Evolutionary conservation across 2,329 filamentous ascomycete genomes (phyloP), one percentile per base, ranked within the genome.

Genomic region (Clonostachys rosea): DNA sequence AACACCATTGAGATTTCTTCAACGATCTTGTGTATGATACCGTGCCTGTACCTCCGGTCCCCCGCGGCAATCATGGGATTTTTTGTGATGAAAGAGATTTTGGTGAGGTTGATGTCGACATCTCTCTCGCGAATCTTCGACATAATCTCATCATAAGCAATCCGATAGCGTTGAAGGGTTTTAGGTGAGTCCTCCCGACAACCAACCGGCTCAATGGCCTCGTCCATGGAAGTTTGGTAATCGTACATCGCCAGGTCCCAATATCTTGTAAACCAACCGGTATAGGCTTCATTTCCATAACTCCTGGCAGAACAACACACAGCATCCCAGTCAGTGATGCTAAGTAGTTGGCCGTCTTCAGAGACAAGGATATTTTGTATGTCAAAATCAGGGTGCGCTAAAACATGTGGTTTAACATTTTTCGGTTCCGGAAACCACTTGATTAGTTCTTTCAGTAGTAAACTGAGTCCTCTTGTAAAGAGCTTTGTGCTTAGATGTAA

Each of bases 291-390:
- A 14, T 59, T 60, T 5, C 59, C 62, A 30, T 60, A 8, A 24
- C 41, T 52, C 6, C 52, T 54, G 14, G 62, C 59, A 13, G 55
- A 49, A 7, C 52, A 48, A 14, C 44, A 47, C 6, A 60, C 50
- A 9, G 52, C 54, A 36, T 62, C 59, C 62, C 60, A 65, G 49
- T 62, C 61, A 20, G 65, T 59, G 6, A 64, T 48, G 8, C 45
- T 59, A 8, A 44, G 49, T 3, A 66, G 49, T 17, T 55, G 46
- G 14, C 62, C 60, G 1, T 58, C 52, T 17, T 59, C 54, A 1
- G 56, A 55, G 0, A 65, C 60, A 11, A 64, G 49, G 43, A 65
- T 50, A 42, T 64, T 64, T 34, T 63, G 56, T 13, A 59, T 54
- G 43, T 61, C 54, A 39, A 58, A 58, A 34, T 63, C 56, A 2